phyloP scores from a whole-genome alignment of 2,329 filamentous ascomycete genomes.

The Byssochlamys sp. region DNA sequence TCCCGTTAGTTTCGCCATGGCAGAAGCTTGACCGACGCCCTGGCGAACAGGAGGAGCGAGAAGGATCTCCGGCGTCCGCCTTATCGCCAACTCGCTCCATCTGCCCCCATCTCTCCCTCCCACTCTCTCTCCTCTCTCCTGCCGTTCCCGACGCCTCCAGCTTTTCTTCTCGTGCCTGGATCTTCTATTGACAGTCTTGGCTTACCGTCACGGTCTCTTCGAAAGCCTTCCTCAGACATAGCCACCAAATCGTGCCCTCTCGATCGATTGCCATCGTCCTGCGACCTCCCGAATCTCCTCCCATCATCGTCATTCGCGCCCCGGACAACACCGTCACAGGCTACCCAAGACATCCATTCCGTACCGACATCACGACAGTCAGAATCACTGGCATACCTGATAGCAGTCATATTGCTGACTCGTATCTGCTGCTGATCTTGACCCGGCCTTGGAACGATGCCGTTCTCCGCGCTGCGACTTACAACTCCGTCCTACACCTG shows the following conservation, averaged over 20 bases:
- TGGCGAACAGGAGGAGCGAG: not conserved
- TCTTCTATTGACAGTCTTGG: not conserved
- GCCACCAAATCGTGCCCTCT: not conserved
- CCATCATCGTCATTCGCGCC: not conserved
- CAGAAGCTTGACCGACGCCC: slow-evolving; percentile 2
- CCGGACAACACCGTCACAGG: not conserved
- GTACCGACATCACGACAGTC: not conserved
- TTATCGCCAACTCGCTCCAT: not conserved
- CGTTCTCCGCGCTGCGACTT: not conserved
- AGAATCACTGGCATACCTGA: not conserved
- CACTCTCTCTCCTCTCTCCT: not conserved
- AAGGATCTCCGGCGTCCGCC: not conserved
- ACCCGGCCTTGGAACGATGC: not conserved
- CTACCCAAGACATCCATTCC: not conserved
- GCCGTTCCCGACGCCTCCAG: not conserved
- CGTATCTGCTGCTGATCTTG: not conserved
- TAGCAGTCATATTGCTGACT: not conserved
- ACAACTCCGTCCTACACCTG: not conserved
- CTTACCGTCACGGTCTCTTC: not conserved
- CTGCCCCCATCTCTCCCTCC: not conserved
- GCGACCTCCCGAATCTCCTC: not conserved
- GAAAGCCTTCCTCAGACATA: not conserved
- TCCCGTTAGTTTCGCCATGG: not conserved
- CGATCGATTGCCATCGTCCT: not conserved
- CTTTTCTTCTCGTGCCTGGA: not conserved